These are phyloP conservation scores for Zopfia rhizophila DNA, from an alignment of 2,329 filamentous ascomycete genomes.

Conservation along the genomic window DNA sequence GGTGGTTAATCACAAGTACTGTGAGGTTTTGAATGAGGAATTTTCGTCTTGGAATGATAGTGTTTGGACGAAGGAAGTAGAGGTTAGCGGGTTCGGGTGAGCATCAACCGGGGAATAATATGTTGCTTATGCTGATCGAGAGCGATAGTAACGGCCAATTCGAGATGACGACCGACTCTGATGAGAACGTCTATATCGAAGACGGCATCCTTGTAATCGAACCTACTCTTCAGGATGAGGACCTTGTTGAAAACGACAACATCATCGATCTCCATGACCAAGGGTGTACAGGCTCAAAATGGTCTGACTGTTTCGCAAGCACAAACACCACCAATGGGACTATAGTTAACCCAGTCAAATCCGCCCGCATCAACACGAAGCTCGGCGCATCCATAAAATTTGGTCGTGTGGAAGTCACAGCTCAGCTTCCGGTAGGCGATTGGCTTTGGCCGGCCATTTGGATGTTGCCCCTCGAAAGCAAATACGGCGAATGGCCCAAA, in stretches of 20 bases:
- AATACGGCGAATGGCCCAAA: conserved; percentile 79
- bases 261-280: conserved; percentile 74
- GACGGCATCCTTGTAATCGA: conserved; percentile 77
- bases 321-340: conserved; percentile 83
- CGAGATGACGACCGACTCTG: conserved; percentile 75
- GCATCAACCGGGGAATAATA: conserved; percentile 41
- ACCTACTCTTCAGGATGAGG: conserved; percentile 78
- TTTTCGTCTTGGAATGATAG: conserved; percentile 68
- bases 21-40: conserved; percentile 72
- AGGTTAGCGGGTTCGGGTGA: conserved; percentile 80
- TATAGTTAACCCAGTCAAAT: conserved; percentile 80
- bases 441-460: conserved; percentile 95
- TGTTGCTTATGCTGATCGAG: conserved; percentile 34
- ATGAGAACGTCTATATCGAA: conserved; percentile 79
- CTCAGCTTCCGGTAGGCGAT: conserved; percentile 79
- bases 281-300: conserved; percentile 73
- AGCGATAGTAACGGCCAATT: conserved; percentile 79
- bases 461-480: conserved; percentile 80
- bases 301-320: conserved; percentile 71
- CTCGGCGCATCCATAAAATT: conserved; percentile 78
- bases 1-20: conserved; percentile 80
- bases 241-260: conserved; percentile 72
- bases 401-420: conserved; percentile 82
- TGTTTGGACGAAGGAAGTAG: conserved; percentile 79
- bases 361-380: conserved; percentile 80